Evolutionary conservation across 2,329 filamentous ascomycete genomes (phyloP), one percentile per base, ranked within the genome.

Genomic region (Xylogone sp.): DNA sequence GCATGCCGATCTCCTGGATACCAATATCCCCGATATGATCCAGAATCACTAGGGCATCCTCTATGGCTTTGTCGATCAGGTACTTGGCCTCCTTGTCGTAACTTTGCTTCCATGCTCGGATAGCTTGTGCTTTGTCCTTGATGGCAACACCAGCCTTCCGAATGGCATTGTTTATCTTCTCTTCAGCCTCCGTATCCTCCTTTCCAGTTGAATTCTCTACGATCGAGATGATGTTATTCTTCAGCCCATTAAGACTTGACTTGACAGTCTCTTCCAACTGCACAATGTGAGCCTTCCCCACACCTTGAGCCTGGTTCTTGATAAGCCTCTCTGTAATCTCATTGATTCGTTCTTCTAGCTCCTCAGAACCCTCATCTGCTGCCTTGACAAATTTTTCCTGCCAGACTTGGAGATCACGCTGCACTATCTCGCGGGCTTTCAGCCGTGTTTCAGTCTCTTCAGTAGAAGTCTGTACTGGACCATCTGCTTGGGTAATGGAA

Each of bases 361-460:
- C 82, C 55, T 85, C 82, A n/a, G 81, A 74, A 5, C 91, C 92
- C 65, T 95, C 91, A 54, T 95, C 88, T 7, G 90, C 90, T 9
- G 91, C 91, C 53, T 85, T 83, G 22, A 88, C 81, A 66, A 96
- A 97, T 64, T 96, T 95, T 55, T 83, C 82, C 69, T 97, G 88
- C 93, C 94, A 99, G 51, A 79, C 78, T 58, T 82, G 79, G 13
- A 99, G 78, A 66, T 99, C 94, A 43, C 86, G 80, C 1, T 84
- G 78, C 42, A 97, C 88, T 56, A 81, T 81, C 62, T 86, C 80
- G 43, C 83, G 82, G 2, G 80, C 80, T 3, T 76, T 78, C 49
- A 79, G 79, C 21, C 81, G 78, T 16, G 74, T 68, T 21, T 83
- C 78, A 24, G 78, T 75, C 51, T 82, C 79, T 24, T 53, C 60